phyloP scores from a whole-genome alignment of 495 filamentous ascomycete species.

The Jackrogersella minutella region DNA sequence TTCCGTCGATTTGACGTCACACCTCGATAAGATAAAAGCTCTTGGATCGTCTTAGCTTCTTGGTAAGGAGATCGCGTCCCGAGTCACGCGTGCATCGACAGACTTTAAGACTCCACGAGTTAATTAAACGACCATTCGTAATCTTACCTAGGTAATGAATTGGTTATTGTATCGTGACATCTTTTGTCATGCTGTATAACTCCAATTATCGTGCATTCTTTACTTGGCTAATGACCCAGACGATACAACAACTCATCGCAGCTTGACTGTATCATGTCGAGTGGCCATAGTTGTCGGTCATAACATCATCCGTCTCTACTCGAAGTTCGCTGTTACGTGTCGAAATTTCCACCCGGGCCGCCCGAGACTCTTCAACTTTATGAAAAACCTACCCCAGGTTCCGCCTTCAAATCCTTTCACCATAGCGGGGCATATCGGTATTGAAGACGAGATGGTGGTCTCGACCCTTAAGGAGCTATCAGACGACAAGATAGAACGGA shows the following conservation, averaged over 20 bases:
- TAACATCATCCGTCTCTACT: neutral
- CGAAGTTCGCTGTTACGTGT: neutral
- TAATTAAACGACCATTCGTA: neutral
- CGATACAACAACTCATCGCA: neutral
- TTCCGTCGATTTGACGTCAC: conserved; percentile 21
- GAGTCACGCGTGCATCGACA: conserved; percentile 4
- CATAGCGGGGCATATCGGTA: neutral
- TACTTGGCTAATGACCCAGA: neutral
- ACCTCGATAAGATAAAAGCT: conserved; percentile 37
- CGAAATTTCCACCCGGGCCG: neutral
- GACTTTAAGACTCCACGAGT: neutral
- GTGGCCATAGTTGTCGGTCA: neutral
- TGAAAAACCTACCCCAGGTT: too few species aligned
- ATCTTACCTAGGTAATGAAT: neutral
- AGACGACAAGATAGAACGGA: conserved; percentile 8
- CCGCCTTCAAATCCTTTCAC: neutral
- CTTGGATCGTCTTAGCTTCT: neutral
- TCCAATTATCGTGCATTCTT: neutral
- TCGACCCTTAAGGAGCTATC: too few species aligned
- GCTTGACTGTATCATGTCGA: neutral
- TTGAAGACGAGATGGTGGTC: conserved; percentile 6
- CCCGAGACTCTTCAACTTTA: neutral
- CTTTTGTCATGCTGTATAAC: neutral
- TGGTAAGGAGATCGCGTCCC: conserved; percentile 14
- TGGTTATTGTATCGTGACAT: neutral